Conservation (phyloP, 2,329 filamentous ascomycete species). For the Nemania sp. region DNA sequence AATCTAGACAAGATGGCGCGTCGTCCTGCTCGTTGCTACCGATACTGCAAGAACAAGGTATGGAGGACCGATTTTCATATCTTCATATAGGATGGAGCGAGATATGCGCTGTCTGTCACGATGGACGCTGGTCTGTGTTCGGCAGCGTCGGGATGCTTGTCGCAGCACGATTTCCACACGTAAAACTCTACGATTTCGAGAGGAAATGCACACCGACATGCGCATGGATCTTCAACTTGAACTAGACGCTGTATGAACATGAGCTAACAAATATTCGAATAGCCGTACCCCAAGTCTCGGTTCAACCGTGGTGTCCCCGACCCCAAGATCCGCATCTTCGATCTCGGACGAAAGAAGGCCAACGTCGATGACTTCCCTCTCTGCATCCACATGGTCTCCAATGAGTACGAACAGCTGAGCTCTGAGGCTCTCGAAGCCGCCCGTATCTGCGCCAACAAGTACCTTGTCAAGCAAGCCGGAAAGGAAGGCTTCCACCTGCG, state of each 20-base stretch:
- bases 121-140: background rate
- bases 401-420: constrained; percentile 99
- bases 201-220: no score
- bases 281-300: constrained; percentile 99
- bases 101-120: background rate
- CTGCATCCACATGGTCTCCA: constrained; percentile 98
- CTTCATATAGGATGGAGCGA: constrained; percentile 1
- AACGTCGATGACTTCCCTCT: constrained; percentile 99
- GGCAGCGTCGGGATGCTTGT: background rate
- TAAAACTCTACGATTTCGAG: no score
- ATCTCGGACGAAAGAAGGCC: constrained; percentile 97
- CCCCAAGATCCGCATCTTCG: constrained; percentile 93
- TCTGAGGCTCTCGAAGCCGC: constrained; percentile 99
- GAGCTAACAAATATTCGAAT: constrained; percentile 59
- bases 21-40: constrained; percentile 99
- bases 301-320: constrained; percentile 99
- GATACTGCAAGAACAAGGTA: constrained; percentile 99
- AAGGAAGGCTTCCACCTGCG: constrained; percentile 77
- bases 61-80: no score
- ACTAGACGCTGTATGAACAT: background rate
- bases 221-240: background rate
- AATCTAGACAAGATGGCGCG: constrained; percentile 92
- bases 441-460: constrained; percentile 99
- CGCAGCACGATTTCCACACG: no score
- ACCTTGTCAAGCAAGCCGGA: constrained; percentile 71